These are phyloP conservation scores for Yamadazyma blattariae DNA, from an alignment of 1,139 yeast genomes.

Conservation along the genomic window DNA sequence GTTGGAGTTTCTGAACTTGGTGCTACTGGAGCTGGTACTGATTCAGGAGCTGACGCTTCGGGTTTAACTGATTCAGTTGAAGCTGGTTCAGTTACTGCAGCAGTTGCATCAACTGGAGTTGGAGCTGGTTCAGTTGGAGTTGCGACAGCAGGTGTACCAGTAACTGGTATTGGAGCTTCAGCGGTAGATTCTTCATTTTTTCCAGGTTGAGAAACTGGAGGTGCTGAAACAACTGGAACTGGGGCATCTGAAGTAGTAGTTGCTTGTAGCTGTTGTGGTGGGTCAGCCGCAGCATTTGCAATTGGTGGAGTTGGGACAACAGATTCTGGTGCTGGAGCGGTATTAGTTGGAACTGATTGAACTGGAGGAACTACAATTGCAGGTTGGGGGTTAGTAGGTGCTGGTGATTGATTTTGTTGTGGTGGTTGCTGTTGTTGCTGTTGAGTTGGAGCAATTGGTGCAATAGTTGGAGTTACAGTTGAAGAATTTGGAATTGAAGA, in stretches of 20 bases:
- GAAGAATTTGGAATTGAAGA: conserved; percentile 1
- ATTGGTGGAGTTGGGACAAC: conserved; percentile 5
- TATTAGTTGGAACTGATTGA: background rate
- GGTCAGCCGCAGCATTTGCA: too few species aligned
- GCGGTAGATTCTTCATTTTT: too few species aligned
- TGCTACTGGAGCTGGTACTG: conserved; percentile 8
- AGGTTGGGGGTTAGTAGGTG: too few species aligned
- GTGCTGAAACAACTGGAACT: too few species aligned
- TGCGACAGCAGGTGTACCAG: conserved; percentile 11
- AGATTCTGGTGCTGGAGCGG: conserved; percentile 9
- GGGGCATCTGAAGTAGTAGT: too few species aligned
- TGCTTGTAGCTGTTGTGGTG: too few species aligned
- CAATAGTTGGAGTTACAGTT: background rate
- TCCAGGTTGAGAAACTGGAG: too few species aligned
- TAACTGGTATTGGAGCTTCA: conserved; percentile 9
- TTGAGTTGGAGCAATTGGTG: too few species aligned
- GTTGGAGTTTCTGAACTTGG: conserved; percentile 7
- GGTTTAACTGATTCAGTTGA: conserved; percentile 3
- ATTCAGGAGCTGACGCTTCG: conserved; percentile 5
- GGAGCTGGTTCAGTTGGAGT: conserved; percentile 7
- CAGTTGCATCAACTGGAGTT: conserved; percentile 6
- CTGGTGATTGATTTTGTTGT: too few species aligned
- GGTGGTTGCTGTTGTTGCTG: too few species aligned
- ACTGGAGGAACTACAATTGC: too few species aligned
- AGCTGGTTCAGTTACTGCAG: conserved; percentile 11